These are phyloP conservation scores for Rosa persica DNA, from an alignment of 306 rosid species.

Conservation along the genomic window DNA sequence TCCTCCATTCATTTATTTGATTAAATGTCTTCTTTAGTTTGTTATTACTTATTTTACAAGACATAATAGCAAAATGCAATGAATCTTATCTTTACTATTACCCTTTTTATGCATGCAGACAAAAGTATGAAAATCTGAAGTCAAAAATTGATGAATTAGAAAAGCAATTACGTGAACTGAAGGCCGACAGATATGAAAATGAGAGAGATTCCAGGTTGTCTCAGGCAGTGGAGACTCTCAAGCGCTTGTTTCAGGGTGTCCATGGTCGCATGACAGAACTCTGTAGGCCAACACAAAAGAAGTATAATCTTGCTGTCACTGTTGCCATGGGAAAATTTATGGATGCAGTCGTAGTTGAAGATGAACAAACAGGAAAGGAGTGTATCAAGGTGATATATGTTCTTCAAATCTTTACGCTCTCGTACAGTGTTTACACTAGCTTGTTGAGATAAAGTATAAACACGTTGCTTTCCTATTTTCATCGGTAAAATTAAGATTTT, in stretches of 20 bases:
- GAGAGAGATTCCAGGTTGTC: constrained; percentile 94
- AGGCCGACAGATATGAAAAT: constrained; percentile 92
- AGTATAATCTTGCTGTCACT: constrained; percentile 94
- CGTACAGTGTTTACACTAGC: not conserved
- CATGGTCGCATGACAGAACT: constrained; percentile 99
- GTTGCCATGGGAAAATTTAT: constrained; percentile 99
- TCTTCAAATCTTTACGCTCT: constrained; percentile 25
- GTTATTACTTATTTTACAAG: not conserved
- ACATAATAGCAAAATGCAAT: not conserved
- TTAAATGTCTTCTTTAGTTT: not conserved
- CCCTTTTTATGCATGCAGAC: constrained; percentile 45
- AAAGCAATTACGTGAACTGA: constrained; percentile 85
- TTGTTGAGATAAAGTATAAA: not conserved
- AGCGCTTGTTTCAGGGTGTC: constrained; percentile 94
- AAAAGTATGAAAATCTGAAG: constrained; percentile 68
- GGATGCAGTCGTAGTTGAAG: constrained; percentile 98
- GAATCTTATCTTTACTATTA: not conserved
- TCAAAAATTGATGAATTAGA: constrained; percentile 73
- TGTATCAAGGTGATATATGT: constrained; percentile 79
- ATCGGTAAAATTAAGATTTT: constrained; percentile 15
- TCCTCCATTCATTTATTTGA: not conserved
- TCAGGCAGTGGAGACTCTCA: constrained; percentile 97
- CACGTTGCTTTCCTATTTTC: constrained; percentile 8
- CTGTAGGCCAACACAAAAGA: constrained; percentile 94
- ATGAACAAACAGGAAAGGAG: constrained; percentile 98